Base-by-base conservation (phyloP, 2,329 filamentous ascomycete genomes). In the Phoma sp. region DNA sequence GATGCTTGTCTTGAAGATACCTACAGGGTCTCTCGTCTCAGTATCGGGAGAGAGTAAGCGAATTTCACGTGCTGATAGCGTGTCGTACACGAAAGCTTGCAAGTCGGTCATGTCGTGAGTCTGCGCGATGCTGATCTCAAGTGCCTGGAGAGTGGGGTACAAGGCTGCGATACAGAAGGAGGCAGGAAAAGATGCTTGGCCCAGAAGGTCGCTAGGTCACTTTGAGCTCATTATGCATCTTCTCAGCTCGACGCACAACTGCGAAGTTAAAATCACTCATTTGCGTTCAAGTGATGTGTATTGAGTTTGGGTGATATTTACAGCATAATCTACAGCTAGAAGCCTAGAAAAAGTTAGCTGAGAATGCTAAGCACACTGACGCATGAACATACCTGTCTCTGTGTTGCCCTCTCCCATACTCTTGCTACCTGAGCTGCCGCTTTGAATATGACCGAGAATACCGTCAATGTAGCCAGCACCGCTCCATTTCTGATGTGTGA, bases 351-450 rank as follows among this genome's bases (percentile, higher is more conserved):
- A 3, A 1, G 41, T 55, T 14, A 55, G 52, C 22, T 3, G 4
- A 10, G 23, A 24, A 8, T 10, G 9, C 5, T 5, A 7, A 13
- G 7, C 23, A 25, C 14, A 14, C 8, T 22, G 9, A 9, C 27
- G 27, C 7, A 4, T 22, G 11, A 43, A 64, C 70, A 64, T 65
- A 74, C 72, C 69, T 51, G 72, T 83, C 76, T 98, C 93, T 0
- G 93, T 98, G 72, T 95, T 96, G 0, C 93, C 93, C 41, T 93
- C 90, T 0, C 93, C 93, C 93, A 97, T 96, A 74, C 91, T 95
- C 84, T 87, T 93, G 73, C 86, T 96, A 49, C 90, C 88, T 52
- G 88, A 92, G 77, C 90, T 96, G 22, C 93, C 93, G 67, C 91
- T 96, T 77, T 96, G 91, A 46, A 97, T 96, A 4, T 90, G 87